phyloP scores from a whole-genome alignment of 2,329 filamentous ascomycete species.

The Xylariaceae sp. region DNA sequence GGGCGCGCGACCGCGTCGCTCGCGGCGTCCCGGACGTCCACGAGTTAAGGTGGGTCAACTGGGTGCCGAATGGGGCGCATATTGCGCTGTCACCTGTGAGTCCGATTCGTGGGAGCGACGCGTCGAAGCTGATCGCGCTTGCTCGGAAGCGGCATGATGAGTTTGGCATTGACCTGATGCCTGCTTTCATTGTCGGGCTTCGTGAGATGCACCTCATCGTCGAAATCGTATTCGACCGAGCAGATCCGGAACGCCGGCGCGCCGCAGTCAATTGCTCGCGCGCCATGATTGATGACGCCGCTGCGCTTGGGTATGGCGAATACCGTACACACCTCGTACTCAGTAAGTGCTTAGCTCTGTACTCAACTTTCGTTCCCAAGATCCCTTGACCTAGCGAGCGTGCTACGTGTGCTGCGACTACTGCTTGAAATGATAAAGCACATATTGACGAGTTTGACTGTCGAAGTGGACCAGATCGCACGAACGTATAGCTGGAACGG shows the following conservation, averaged over 20 bases:
- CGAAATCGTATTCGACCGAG: constrained; percentile 32
- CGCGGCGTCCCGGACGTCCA: constrained; percentile 36
- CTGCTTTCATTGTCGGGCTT: constrained; percentile 37
- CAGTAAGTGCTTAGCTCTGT: no score
- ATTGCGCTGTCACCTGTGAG: constrained; percentile 44
- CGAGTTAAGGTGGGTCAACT: constrained; percentile 39
- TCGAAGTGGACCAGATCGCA: constrained; percentile 43
- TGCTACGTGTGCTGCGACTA: no score
- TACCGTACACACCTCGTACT: constrained; percentile 42
- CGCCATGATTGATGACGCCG: constrained; percentile 36
- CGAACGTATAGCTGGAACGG: constrained; percentile 41
- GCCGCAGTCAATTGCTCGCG: constrained; percentile 28
- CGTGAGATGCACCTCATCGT: constrained; percentile 42
- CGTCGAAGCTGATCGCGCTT: constrained; percentile 34
- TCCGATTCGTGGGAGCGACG: constrained; percentile 40
- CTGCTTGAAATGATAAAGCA: no score
- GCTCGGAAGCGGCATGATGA: constrained; percentile 32
- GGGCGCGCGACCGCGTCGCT: constrained; percentile 29
- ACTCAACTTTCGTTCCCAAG: no score
- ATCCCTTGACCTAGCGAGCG: no score
- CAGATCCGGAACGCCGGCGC: constrained; percentile 20
- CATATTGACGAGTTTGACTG: no score
- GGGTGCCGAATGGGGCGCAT: constrained; percentile 42
- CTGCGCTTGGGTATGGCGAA: constrained; percentile 38
- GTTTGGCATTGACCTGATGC: constrained; percentile 38